These are phyloP conservation scores for Fusarium euwallaceae DNA, from an alignment of 2,329 filamentous ascomycete genomes.

Conservation along the genomic window DNA sequence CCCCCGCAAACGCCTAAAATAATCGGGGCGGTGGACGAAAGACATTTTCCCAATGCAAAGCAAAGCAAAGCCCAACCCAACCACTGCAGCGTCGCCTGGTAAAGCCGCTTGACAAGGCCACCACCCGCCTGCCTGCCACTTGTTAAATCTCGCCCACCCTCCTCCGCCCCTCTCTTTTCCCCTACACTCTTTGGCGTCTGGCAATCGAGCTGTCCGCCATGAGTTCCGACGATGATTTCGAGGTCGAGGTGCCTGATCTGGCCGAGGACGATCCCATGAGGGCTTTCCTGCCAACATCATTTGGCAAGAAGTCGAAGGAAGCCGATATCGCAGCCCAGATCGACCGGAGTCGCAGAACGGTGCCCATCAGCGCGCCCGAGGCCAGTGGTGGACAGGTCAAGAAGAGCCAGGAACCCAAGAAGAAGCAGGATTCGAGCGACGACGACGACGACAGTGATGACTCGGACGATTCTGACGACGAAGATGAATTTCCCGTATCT, in stretches of 20 bases:
- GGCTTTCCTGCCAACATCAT: conserved; percentile 83
- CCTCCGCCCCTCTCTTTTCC: conserved; percentile 25
- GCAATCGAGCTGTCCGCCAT: conserved; percentile 52
- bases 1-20: conserved; percentile 43
- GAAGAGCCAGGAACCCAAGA: conserved; percentile 32
- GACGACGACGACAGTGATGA: conserved; percentile 62
- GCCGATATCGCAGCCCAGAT: conserved; percentile 85
- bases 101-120: conserved; percentile 30
- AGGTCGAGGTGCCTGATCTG: conserved; percentile 67
- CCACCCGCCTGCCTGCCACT: conserved; percentile 35
- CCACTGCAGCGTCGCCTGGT: conserved; percentile 34
- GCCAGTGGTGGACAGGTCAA: conserved; percentile 27
- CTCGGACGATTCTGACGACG: conserved; percentile 75
- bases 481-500: conserved; percentile 91
- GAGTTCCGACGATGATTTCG: conserved; percentile 72
- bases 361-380: conserved; percentile 26
- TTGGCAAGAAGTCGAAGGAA: conserved; percentile 84
- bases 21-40: conserved; percentile 46
- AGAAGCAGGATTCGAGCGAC: conserved; percentile 60
- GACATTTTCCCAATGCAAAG: conserved; percentile 27
- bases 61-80: conserved; percentile 24
- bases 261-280: conserved; percentile 78
- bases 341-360: conserved; percentile 77
- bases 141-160: conserved; percentile 38
- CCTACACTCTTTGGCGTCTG: conserved; percentile 25